A percentile compares a stretch with the other conserved stretches of the same genome.
These are phyloP conservation scores for Vigna unguiculata DNA, from an alignment of 306 rosid genomes.

Conservation along the genomic window DNA sequence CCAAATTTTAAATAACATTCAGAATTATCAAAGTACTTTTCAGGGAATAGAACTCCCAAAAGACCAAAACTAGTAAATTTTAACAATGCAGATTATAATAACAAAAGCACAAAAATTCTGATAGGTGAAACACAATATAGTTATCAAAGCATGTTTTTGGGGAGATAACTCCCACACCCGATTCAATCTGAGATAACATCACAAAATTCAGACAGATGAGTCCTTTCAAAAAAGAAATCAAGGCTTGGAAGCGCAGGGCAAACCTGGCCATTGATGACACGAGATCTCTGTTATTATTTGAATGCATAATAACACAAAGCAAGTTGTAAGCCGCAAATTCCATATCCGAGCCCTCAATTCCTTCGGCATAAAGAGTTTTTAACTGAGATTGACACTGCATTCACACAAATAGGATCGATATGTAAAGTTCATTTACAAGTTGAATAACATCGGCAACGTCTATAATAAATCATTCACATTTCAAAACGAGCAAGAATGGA, in stretches of 20 bases:
- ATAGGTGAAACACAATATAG: neutral
- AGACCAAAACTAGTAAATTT: neutral
- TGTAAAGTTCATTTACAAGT: conserved; percentile 29
- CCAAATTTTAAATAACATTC: neutral
- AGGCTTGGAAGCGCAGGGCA: conserved; percentile 35
- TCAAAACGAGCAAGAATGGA: conserved; percentile 5
- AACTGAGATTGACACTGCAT: conserved; percentile 96
- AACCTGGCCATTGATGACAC: conserved; percentile 88
- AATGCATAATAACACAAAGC: conserved; percentile 91
- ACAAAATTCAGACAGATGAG: neutral
- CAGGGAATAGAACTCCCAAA: neutral
- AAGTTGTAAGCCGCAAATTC: conserved; percentile 98
- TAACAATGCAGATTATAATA: neutral
- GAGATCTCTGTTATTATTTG: conserved; percentile 90
- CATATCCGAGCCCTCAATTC: conserved; percentile 87
- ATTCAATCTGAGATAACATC: neutral
- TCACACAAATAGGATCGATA: conserved; percentile 44
- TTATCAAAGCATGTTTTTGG: conserved; percentile 2
- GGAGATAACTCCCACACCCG: neutral
- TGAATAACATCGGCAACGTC: conserved; percentile 26
- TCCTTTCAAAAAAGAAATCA: conserved; percentile 19
- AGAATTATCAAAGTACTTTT: neutral
- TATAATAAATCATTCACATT: conserved; percentile 20
- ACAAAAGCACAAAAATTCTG: neutral
- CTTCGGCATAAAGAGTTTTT: conserved; percentile 83